A percentile compares a stretch with the other conserved stretches of the same genome.
phyloP scores from a whole-genome alignment of 2,329 filamentous ascomycete species.

The Penicillium sp. region DNA sequence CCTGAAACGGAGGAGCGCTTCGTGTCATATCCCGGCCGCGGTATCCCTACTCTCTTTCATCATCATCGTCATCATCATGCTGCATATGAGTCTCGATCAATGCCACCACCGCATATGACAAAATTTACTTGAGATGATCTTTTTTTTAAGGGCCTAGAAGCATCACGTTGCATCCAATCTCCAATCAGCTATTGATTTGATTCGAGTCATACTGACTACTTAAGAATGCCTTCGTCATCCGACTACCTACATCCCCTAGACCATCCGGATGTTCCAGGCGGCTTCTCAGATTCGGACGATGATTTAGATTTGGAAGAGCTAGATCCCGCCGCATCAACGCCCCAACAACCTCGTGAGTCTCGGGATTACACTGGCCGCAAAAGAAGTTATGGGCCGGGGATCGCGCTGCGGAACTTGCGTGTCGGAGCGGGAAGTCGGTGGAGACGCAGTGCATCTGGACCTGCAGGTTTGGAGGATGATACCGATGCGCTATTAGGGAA shows the following conservation, averaged over 20 bases:
- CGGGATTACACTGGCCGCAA: conserved; percentile 30
- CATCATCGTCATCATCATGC: conserved; percentile 17
- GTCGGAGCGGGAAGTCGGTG: conserved; percentile 48
- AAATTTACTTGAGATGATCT: conserved; percentile 19
- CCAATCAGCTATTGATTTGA: conserved; percentile 12
- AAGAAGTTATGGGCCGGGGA: conserved; percentile 39
- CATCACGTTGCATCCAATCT: conserved; percentile 20
- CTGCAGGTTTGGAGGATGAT: conserved; percentile 57
- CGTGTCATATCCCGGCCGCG: neutral
- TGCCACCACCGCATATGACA: conserved; percentile 11
- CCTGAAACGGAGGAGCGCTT: neutral
- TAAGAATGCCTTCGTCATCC: conserved; percentile 38
- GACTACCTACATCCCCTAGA: conserved; percentile 38
- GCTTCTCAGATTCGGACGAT: conserved; percentile 43
- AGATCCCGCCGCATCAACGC: conserved; percentile 37
- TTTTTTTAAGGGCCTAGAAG: conserved; percentile 12
- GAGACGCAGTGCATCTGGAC: conserved; percentile 40
- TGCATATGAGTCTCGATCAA: conserved; percentile 11
- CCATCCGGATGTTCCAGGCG: conserved; percentile 32
- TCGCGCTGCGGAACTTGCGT: conserved; percentile 52
- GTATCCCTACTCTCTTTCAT: neutral
- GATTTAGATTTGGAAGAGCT: conserved; percentile 50
- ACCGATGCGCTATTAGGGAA: conserved; percentile 66
- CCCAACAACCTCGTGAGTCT: conserved; percentile 26
- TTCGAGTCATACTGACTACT: neutral